These are phyloP conservation scores for Xylaria sp. DNA, from an alignment of 2,329 filamentous ascomycete species.

Conservation along the genomic window DNA sequence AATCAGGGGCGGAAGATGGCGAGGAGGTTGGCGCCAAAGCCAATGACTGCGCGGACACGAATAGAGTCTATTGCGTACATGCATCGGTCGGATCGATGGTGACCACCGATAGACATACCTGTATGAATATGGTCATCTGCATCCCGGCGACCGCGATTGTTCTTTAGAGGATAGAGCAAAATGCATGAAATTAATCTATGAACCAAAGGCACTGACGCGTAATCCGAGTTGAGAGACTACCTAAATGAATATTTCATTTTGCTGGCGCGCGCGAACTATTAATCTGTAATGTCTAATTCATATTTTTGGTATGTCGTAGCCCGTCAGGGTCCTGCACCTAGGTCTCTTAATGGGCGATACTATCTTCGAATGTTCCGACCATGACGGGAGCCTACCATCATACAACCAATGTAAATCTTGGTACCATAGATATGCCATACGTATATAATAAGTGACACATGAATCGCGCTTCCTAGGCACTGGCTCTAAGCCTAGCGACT, in stretches of 20 bases:
- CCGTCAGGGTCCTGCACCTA: background rate
- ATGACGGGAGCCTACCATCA: too few relatives aligned
- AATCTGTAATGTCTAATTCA: background rate
- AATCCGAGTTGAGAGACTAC: background rate
- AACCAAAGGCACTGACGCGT: background rate
- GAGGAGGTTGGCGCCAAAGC: background rate
- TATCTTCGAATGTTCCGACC: too few relatives aligned
- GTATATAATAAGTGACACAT: background rate
- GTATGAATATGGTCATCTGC: conserved; percentile 33
- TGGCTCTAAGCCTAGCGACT: background rate
- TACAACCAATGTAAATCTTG: too few relatives aligned
- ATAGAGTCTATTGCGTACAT: conserved; percentile 19
- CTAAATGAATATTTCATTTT: background rate
- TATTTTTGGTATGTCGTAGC: background rate
- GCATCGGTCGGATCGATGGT: conserved; percentile 13
- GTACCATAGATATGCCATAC: background rate
- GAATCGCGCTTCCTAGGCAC: background rate
- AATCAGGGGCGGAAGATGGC: conserved; percentile 2
- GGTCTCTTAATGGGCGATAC: background rate
- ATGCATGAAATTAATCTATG: conserved; percentile 6
- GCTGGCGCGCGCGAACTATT: background rate
- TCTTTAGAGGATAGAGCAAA: conserved; percentile 38
- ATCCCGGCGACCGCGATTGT: conserved; percentile 30
- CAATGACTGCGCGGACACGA: background rate
- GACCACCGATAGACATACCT: conserved; percentile 10